Percentiles rank a stretch among this genome's conserved stretches.
phyloP scores from a whole-genome alignment of 345 rosid genomes.

The Eucalyptus sp. region DNA sequence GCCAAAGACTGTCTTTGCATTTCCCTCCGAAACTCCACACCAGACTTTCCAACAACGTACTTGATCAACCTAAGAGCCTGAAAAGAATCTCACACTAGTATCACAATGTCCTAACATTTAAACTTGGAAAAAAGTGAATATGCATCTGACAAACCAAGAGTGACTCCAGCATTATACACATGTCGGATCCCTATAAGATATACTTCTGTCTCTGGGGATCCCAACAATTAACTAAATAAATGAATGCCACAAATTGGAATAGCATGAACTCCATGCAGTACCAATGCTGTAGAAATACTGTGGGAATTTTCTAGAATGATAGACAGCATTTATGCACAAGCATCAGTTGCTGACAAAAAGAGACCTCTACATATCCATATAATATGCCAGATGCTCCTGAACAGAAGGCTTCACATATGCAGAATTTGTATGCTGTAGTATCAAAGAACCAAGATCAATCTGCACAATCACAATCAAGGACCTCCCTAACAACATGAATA shows the following conservation, averaged over 20 bases:
- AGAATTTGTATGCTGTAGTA: neutral
- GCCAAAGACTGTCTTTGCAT: slow-evolving; percentile 93
- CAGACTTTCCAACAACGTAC: slow-evolving; percentile 80
- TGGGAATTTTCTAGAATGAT: neutral
- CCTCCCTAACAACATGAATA: neutral
- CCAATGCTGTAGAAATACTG: neutral
- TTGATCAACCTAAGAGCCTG: slow-evolving; percentile 88
- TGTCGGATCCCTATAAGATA: neutral
- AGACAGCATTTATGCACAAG: neutral
- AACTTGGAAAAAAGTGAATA: neutral
- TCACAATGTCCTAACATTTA: neutral
- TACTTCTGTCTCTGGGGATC: neutral
- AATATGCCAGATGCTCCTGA: neutral
- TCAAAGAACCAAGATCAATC: neutral
- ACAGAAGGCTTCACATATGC: neutral
- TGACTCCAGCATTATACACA: neutral
- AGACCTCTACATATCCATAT: neutral
- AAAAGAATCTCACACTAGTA: neutral
- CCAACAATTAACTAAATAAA: neutral
- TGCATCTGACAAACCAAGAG: neutral
- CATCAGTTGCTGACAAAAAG: neutral
- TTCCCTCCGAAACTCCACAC: slow-evolving; percentile 84
- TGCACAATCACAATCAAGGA: neutral
- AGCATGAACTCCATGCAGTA: neutral
- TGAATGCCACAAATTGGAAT: neutral